Conservation (phyloP, 1,139 yeast species). For the Blastobotrys ciferrii region DNA sequence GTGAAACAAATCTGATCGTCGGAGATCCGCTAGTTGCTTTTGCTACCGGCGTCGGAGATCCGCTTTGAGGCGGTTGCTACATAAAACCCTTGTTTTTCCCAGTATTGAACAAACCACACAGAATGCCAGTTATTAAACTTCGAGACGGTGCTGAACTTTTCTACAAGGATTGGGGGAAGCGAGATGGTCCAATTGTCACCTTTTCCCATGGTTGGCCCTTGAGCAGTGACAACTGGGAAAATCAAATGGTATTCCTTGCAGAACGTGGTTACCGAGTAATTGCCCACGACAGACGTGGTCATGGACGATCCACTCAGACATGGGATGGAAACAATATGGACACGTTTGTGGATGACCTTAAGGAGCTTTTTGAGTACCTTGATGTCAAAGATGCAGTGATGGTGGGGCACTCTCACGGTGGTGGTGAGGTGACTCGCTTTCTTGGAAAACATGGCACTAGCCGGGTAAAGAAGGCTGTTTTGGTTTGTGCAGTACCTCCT, state of each 20-base stretch:
- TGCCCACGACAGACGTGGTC: slow-evolving; percentile 21
- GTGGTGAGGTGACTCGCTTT: slow-evolving; percentile 20
- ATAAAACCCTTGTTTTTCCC: too few species aligned
- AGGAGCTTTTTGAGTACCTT: slow-evolving; percentile 16
- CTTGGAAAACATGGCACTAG: slow-evolving; percentile 15
- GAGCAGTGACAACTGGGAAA: slow-evolving; percentile 21
- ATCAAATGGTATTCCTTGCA: slow-evolving; percentile 18
- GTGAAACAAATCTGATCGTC: too few species aligned
- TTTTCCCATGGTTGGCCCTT: slow-evolving; percentile 24
- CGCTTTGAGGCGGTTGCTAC: too few species aligned
- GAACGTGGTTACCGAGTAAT: slow-evolving; percentile 19
- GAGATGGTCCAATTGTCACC: slow-evolving; percentile 14
- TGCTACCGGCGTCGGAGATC: too few species aligned
- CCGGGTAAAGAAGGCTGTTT: slow-evolving; percentile 20
- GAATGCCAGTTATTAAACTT: slow-evolving; percentile 12
- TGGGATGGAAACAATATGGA: slow-evolving; percentile 21
- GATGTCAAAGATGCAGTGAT: slow-evolving; percentile 17
- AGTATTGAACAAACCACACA: too few species aligned
- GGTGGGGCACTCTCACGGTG: slow-evolving; percentile 22
- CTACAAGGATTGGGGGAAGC: slow-evolving; percentile 23
- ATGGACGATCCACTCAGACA: slow-evolving; percentile 19
- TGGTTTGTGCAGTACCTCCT: slow-evolving; percentile 19
- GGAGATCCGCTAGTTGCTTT: too few species aligned
- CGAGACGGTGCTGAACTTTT: slow-evolving; percentile 19
- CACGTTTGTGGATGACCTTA: slow-evolving; percentile 18